These are phyloP conservation scores for Mimosa bimucronata DNA, from an alignment of 306 rosid genomes.

Conservation along the genomic window DNA sequence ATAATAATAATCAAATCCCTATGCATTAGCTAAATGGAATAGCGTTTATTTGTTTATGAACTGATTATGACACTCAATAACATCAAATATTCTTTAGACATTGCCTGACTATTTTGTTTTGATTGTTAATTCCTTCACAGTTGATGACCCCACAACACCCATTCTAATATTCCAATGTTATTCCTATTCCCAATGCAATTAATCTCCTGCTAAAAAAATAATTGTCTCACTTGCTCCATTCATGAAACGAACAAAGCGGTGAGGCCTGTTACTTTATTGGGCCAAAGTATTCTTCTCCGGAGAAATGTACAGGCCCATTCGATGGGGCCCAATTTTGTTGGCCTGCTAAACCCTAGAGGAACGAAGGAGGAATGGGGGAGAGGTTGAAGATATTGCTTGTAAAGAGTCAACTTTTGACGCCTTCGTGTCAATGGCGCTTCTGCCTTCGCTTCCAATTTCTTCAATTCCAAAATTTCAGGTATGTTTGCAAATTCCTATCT, in stretches of 20 bases:
- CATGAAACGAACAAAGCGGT: not conserved
- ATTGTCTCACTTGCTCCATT: not conserved
- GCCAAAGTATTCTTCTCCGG: not conserved
- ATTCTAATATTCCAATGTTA: constrained; percentile 4
- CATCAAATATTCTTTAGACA: constrained; percentile 44
- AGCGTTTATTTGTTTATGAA: constrained; percentile 30
- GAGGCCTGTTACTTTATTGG: not conserved
- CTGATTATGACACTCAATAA: constrained; percentile 62
- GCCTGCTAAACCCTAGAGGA: not conserved
- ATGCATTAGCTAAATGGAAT: constrained; percentile 14
- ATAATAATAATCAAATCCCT: not conserved
- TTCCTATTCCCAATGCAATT: not conserved
- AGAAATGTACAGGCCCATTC: not conserved
- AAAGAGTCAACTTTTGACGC: not conserved
- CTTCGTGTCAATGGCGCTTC: constrained; percentile 37
- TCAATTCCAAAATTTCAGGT: constrained; percentile 43
- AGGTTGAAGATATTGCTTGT: not conserved
- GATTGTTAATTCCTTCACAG: constrained; percentile 4
- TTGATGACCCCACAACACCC: not conserved
- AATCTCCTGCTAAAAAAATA: not conserved
- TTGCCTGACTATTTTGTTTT: constrained; percentile 26
- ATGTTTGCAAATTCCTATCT: not conserved
- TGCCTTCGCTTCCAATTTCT: constrained; percentile 49
- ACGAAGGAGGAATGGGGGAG: not conserved
- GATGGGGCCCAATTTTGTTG: not conserved